Evolutionary conservation across 2,329 filamentous ascomycete species (phyloP), one percentile per base, ranked within the genome.

Genomic region (Hypocrella siamensis): DNA sequence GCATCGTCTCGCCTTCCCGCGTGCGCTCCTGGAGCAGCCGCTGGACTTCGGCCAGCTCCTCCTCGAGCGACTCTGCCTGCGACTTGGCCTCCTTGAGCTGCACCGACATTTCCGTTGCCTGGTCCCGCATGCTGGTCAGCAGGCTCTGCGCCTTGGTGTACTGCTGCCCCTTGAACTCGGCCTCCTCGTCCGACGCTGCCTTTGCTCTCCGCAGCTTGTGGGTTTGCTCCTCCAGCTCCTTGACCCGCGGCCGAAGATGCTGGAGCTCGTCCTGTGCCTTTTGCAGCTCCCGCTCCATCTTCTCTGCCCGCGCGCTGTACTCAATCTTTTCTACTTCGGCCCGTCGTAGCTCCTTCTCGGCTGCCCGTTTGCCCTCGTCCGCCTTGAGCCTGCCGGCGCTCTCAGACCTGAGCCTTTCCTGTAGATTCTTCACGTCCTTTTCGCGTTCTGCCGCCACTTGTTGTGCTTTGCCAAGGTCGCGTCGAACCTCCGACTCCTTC

Each of bases 1-100:
- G 75, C 86, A 98, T 96, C 1, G 84, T 94, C 58, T 96, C 88
- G 17, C 76, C 82, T 56, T 98, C 90, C 27, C 90, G 74, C 4
- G 83, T 88, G 17, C 90, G 76, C 54, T 98, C 90, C 32, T 72
- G 75, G 3, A 98, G 67, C 38, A 94, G 69, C 35, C 83, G 73
- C 49, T 93, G 85, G 3, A 85, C 79, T 53, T 98, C 90, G 1
- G 75, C 73, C 1, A 96, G 65, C 52, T 98, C 90, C 55, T 98
- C 90, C 47, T 94, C 88, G 1, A 96, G 61, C 35, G 77, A 81
- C 46, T 94, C 86, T 25, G 77, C 79, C 41, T 84, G 77, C 31
- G 78, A 73, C 38, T 80, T 75, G 1, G 81, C 74, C 55, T 98
- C 90, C 53, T 90, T 93, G 55, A 94, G 79, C 57, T 94, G 90